Conservation (phyloP, 2,329 filamentous ascomycete genomes). For the Neobulgaria alba region DNA sequence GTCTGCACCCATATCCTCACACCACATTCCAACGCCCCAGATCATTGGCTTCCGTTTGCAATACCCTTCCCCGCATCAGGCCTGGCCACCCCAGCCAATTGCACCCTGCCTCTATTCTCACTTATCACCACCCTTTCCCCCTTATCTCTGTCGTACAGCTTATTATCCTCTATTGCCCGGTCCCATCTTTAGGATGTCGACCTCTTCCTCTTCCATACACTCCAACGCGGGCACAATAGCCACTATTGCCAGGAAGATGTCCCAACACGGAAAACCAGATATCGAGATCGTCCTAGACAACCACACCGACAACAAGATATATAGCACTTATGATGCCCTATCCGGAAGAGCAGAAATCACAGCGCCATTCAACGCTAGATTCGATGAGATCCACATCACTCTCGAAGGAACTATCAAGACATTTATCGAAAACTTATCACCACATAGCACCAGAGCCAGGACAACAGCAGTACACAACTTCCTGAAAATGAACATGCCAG, state of each 20-base stretch:
- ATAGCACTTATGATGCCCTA: constrained; percentile 25
- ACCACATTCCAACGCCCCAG: constrained; percentile 2
- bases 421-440: constrained; percentile 24
- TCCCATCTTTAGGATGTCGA: constrained; percentile 18
- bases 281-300: constrained; percentile 25
- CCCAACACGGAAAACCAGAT: constrained; percentile 14
- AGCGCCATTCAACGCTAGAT: constrained; percentile 22
- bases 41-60: background rate
- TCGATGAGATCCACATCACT: constrained; percentile 27
- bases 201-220: constrained; percentile 17
- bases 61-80: background rate
- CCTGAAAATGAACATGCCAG: constrained; percentile 28
- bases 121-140: constrained; percentile 1
- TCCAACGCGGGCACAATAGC: constrained; percentile 22
- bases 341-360: constrained; percentile 24
- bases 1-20: constrained; percentile 1
- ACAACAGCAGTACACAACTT: constrained; percentile 26
- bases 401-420: constrained; percentile 24
- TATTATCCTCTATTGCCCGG: no score
- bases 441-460: constrained; percentile 15
- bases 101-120: background rate
- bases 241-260: constrained; percentile 20
- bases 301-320: constrained; percentile 21
- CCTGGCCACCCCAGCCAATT: background rate
- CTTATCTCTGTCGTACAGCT: background rate